Conservation (phyloP, 495 filamentous ascomycete species). For the Poronia punctata region DNA sequence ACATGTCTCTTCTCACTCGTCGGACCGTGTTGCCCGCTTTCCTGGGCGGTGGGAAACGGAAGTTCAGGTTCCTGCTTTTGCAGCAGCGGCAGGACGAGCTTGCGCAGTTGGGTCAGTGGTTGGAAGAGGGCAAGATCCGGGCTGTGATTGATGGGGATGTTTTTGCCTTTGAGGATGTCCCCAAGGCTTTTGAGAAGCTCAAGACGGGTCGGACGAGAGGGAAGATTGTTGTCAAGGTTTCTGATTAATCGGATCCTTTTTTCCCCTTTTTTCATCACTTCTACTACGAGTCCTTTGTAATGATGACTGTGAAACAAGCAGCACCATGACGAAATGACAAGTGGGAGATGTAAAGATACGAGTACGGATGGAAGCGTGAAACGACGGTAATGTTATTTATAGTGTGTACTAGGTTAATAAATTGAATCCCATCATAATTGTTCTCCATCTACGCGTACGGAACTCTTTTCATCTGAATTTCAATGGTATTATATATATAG, state of each 20-base stretch:
- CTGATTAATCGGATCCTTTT: neutral
- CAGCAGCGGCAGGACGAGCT: conserved; percentile 41
- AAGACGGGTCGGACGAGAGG: conserved; percentile 56
- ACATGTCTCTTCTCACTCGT: conserved; percentile 16
- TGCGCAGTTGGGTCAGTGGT: conserved; percentile 49
- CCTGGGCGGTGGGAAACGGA: conserved; percentile 59
- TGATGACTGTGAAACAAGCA: too few species aligned
- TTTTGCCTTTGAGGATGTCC: conserved; percentile 54
- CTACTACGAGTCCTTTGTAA: neutral
- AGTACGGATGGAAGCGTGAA: too few species aligned
- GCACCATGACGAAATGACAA: too few species aligned
- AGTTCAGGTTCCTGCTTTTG: conserved; percentile 37
- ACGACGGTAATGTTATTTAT: too few species aligned
- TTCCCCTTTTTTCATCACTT: neutral
- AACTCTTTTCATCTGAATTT: too few species aligned
- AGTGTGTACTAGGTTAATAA: too few species aligned
- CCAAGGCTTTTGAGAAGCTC: conserved; percentile 57
- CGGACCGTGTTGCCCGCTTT: conserved; percentile 43
- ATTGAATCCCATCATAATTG: too few species aligned
- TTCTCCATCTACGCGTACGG: too few species aligned
- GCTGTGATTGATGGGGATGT: conserved; percentile 50
- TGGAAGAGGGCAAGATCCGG: conserved; percentile 55
- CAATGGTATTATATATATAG: too few species aligned
- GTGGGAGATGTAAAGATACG: too few species aligned
- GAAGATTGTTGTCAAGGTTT: conserved; percentile 60